phyloP scores from a whole-genome alignment of 2,329 filamentous ascomycete species.

The Niveomyces coronatus region DNA sequence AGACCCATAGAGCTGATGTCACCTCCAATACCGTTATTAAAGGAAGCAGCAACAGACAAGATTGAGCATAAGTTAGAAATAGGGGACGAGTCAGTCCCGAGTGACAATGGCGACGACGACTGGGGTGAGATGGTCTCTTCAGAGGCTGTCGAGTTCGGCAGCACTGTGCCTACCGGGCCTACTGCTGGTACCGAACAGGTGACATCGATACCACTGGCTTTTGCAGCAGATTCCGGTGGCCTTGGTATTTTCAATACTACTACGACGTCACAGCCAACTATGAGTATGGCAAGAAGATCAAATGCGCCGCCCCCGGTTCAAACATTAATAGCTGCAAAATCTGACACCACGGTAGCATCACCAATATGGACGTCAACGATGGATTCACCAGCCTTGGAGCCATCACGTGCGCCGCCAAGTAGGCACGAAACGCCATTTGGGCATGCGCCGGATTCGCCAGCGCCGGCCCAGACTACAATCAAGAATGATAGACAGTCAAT shows the following conservation, averaged over 20 bases:
- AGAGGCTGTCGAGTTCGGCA: slow-evolving; percentile 12
- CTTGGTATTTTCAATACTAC: background rate
- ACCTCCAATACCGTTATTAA: slow-evolving; percentile 2
- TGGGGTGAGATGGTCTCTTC: slow-evolving; percentile 50
- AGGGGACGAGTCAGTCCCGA: background rate
- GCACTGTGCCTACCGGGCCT: no score
- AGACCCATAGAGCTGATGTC: slow-evolving; percentile 10
- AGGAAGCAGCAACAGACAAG: background rate
- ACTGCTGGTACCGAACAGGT: no score
- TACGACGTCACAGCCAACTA: background rate
- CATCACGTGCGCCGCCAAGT: background rate
- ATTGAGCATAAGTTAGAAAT: background rate
- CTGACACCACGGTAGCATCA: background rate
- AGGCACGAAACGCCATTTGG: background rate
- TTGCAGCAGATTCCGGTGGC: background rate
- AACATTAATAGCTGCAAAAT: background rate
- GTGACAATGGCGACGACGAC: slow-evolving; percentile 43
- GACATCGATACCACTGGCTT: background rate
- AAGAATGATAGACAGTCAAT: no score
- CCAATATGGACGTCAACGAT: slow-evolving; percentile 4
- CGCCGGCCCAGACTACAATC: background rate
- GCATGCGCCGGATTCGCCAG: background rate
- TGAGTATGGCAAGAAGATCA: background rate
- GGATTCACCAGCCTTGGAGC: background rate
- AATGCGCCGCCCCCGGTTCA: slow-evolving; percentile 1